Evolutionary conservation across 2,329 filamentous ascomycete species (phyloP).

Genomic region (Fusarium pseudograminearum): DNA sequence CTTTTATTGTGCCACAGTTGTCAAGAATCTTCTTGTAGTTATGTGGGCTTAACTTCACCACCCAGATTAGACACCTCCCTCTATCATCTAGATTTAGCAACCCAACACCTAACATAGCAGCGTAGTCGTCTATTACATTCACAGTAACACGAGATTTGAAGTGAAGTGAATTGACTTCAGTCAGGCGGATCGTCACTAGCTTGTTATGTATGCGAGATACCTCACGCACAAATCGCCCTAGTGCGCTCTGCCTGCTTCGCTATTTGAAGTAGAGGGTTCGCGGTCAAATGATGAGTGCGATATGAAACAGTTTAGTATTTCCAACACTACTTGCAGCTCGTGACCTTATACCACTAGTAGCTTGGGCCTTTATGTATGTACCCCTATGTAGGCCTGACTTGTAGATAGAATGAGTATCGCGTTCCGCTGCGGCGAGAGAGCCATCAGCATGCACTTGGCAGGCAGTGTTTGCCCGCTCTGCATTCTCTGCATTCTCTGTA

Average conservation of each 20-base stretch:
- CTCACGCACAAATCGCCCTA: neutral
- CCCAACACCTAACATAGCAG: neutral
- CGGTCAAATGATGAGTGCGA: neutral
- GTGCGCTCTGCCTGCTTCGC: neutral
- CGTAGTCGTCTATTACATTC: neutral
- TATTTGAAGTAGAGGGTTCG: neutral
- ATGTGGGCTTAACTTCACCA: neutral
- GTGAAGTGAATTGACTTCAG: neutral
- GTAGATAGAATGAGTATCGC: neutral
- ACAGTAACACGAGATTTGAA: neutral
- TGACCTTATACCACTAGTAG: neutral
- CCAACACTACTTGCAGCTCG: neutral
- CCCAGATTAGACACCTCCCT: neutral
- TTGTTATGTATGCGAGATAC: neutral
- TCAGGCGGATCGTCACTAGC: too few species aligned
- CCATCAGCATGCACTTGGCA: slow-evolving; percentile 21
- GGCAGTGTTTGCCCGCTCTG: slow-evolving; percentile 19
- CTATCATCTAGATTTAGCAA: neutral
- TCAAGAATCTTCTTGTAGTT: too few species aligned
- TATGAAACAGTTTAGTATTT: neutral
- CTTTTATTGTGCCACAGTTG: too few species aligned
- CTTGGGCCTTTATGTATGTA: neutral
- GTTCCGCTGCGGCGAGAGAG: neutral
- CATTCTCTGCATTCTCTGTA: neutral
- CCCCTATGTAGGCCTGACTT: neutral